Conservation (phyloP, 1,284 basidiomycete genomes). For the Heliocybe sulcata region DNA sequence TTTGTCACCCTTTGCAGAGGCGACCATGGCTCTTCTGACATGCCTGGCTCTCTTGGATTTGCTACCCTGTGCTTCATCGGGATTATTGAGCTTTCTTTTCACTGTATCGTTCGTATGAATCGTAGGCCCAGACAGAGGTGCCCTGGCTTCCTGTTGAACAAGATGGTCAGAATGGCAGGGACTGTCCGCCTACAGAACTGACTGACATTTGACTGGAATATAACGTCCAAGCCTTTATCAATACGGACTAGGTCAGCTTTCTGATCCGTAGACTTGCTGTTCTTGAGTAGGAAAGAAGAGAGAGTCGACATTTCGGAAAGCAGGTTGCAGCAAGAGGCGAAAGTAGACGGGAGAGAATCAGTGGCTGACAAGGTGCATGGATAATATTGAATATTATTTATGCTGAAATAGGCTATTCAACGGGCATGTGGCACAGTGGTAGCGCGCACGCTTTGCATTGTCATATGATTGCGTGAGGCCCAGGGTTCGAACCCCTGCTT, state of each 20-base stretch:
- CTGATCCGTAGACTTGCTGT: conserved; percentile 9
- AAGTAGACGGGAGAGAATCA: neutral
- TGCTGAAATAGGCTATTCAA: neutral
- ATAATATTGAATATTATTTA: neutral
- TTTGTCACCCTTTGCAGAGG: neutral
- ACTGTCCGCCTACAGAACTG: neutral
- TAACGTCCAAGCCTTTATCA: conserved; percentile 25
- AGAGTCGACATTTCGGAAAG: conserved; percentile 17
- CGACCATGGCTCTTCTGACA: neutral
- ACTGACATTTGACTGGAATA: conserved; percentile 23
- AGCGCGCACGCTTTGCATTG: conserved; percentile 15
- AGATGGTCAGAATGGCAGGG: neutral
- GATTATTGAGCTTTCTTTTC: neutral
- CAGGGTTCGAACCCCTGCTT: conserved; percentile 14
- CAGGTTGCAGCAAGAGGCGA: neutral
- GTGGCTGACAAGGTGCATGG: neutral
- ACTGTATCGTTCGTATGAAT: neutral
- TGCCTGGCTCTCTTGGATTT: neutral
- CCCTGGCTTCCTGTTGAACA: neutral
- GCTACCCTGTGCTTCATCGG: neutral
- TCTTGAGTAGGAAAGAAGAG: conserved; percentile 22
- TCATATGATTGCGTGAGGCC: conserved; percentile 12
- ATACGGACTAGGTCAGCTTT: conserved; percentile 16
- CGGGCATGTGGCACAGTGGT: conserved; percentile 17
- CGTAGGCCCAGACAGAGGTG: too few species aligned